These are phyloP conservation scores for Thalia dealbata DNA, from an alignment of 176 grass and related monocot species.

Conservation along the genomic window DNA sequence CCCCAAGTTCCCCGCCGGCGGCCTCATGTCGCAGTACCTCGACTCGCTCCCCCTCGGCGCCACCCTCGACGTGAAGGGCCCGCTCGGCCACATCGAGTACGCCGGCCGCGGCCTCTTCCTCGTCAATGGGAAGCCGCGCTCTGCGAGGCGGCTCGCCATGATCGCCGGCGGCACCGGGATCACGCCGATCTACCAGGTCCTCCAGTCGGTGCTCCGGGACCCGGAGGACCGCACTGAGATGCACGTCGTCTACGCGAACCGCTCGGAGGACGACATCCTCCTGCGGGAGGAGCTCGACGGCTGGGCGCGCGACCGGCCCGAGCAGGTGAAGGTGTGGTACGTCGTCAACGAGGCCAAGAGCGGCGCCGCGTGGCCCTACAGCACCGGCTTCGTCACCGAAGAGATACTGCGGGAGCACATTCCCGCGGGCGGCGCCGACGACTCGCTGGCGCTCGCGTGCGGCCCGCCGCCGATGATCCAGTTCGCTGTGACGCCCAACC, in stretches of 20 bases:
- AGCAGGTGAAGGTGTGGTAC: slow-evolving; percentile 79
- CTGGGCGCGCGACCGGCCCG: slow-evolving; percentile 34
- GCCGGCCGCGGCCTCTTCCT: slow-evolving; percentile 37
- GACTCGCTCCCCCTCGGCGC: slow-evolving; percentile 7
- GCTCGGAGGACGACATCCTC: slow-evolving; percentile 50
- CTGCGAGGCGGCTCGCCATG: slow-evolving; percentile 46
- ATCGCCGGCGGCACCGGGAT: slow-evolving; percentile 78
- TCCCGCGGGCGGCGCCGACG: slow-evolving; percentile 33
- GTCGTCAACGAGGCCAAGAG: slow-evolving; percentile 29
- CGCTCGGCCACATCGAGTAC: slow-evolving; percentile 17
- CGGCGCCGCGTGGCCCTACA: slow-evolving; percentile 36
- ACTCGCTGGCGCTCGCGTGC: slow-evolving; percentile 49
- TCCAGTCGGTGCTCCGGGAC: slow-evolving; percentile 50
- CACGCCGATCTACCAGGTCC: slow-evolving; percentile 83
- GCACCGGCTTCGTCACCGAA: slow-evolving; percentile 45
- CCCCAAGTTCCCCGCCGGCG: slow-evolving; percentile 46
- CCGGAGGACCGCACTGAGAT: slow-evolving; percentile 20
- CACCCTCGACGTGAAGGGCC: slow-evolving; percentile 16
- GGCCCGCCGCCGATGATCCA: slow-evolving; percentile 78
- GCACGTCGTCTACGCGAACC: slow-evolving; percentile 19
- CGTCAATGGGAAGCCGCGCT: slow-evolving; percentile 34
- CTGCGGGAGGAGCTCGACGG: slow-evolving; percentile 51
- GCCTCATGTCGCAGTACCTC: slow-evolving; percentile 47
- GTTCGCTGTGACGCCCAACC: slow-evolving; percentile 38
- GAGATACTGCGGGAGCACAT: slow-evolving; percentile 45